Evolutionary conservation across 2,329 filamentous ascomycete species (phyloP), one percentile per base, ranked within the genome.

Genomic region (Stachybotrys chartarum): DNA sequence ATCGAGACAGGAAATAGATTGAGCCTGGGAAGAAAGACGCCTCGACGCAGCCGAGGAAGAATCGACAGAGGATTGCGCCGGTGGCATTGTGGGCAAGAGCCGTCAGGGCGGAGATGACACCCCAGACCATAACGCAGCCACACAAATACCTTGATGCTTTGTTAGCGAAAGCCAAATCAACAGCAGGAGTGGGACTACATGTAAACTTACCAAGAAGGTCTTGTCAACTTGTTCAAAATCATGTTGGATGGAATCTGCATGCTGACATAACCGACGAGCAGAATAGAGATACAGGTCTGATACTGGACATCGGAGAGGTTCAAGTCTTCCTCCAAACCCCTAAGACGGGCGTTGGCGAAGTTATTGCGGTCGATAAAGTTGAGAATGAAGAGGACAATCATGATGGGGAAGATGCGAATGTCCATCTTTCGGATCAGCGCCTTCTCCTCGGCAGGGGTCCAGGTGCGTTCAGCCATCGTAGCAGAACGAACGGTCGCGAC

Each of bases 31-130:
- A 82, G 65, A 79, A 81, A 5, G 79, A 75, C 1, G 81, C 81
- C 60, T 83, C 80, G n/a, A 80, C 72, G 50, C 77, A 74, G 18
- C 80, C 80, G 1, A 83, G 68, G 55, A 81, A 71, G 55, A 81
- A 80, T 59, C 48, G 81, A 63, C 54, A 55, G 42, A 61, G 54
- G 53, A 64, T 54, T 5, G 58, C 53, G 6, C 77, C 74, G 5
- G 69, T 71, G 58, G 73, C 80, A 51, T 63, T 75, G 24, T 78
- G 68, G 1, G 75, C 75, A 3, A 70, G 71, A 1, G 77, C 76
- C 18, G 76, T 81, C 11, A 58, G 44, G 1, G 55, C 54, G 8
- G 55, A 57, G 32, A 63, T 59, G n/a, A 61, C 44, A 30, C 62
- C 61, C 62, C 60, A 63, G n/a, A 52, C 58, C 2, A 58, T 55